Percentiles rank a stretch among this genome's conserved stretches.
phyloP scores from a whole-genome alignment of 176 grass and related monocot genomes.

The Oryza nivara region DNA sequence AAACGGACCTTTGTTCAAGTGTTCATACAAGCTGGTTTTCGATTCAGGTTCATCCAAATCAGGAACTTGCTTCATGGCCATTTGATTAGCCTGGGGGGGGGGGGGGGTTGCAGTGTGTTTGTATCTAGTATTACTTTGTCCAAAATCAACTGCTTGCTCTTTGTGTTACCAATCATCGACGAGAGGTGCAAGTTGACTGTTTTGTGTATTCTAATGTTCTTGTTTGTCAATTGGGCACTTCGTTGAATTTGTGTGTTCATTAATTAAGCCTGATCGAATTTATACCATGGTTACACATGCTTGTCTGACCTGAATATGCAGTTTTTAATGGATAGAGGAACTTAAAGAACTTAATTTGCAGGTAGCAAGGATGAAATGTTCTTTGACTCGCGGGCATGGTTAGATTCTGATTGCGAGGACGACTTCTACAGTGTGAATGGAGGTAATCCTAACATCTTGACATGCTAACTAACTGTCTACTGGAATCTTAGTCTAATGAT shows the following conservation, averaged over 20 bases:
- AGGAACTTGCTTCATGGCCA: constrained; percentile 21
- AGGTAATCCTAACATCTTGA: constrained; percentile 53
- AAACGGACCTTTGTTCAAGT: background rate
- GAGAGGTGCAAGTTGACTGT: background rate
- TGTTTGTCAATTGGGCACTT: background rate
- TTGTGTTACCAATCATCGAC: background rate
- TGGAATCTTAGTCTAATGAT: constrained; percentile 12
- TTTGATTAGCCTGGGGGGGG: constrained; percentile 1
- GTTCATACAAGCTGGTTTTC: background rate
- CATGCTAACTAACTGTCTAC: constrained; percentile 4
- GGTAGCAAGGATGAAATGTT: constrained; percentile 87
- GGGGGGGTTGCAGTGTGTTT: background rate
- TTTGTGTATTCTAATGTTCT: background rate
- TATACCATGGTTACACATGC: constrained; percentile 1
- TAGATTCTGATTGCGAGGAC: constrained; percentile 93
- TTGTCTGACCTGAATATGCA: background rate
- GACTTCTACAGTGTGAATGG: constrained; percentile 98
- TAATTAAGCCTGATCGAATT: background rate
- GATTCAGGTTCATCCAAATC: constrained; percentile 6
- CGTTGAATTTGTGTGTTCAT: constrained; percentile 10
- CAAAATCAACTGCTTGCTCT: constrained; percentile 23
- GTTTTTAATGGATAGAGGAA: background rate
- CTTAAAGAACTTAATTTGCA: constrained; percentile 47
- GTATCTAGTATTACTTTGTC: constrained; percentile 1
- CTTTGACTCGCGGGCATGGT: constrained; percentile 77